These are phyloP conservation scores for Cladobotryum protrusum DNA, from an alignment of 2,329 filamentous ascomycete species.

Conservation along the genomic window DNA sequence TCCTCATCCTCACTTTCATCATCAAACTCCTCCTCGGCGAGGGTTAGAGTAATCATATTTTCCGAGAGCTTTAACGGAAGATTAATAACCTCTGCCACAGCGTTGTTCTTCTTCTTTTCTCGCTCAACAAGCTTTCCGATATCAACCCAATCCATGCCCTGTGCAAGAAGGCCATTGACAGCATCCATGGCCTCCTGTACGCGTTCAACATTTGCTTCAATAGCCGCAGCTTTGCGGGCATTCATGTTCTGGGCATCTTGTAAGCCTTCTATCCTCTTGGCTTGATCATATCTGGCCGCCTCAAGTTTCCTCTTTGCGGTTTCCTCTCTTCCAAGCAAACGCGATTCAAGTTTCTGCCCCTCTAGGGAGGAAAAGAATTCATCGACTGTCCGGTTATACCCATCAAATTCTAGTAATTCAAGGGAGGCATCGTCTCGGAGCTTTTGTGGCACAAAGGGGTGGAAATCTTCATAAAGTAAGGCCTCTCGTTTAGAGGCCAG, in stretches of 20 bases:
- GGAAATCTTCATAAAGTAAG: slow-evolving; percentile 87
- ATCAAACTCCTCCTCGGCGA: slow-evolving; percentile 64
- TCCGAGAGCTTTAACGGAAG: slow-evolving; percentile 85
- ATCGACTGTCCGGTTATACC: slow-evolving; percentile 89
- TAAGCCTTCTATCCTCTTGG: slow-evolving; percentile 75
- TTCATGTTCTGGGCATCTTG: slow-evolving; percentile 78
- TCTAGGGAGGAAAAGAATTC: slow-evolving; percentile 97
- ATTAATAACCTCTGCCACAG: slow-evolving; percentile 80
- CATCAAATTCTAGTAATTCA: slow-evolving; percentile 68
- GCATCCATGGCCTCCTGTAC: slow-evolving; percentile 91
- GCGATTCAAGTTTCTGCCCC: slow-evolving; percentile 83
- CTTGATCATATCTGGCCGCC: slow-evolving; percentile 75
- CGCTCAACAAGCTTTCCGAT: slow-evolving; percentile 82
- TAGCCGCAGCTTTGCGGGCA: slow-evolving; percentile 79
- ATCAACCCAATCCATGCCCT: slow-evolving; percentile 97
- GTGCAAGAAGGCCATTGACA: slow-evolving; percentile 81
- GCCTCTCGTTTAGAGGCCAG: slow-evolving; percentile 35
- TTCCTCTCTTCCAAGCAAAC: slow-evolving; percentile 73
- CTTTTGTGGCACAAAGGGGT: slow-evolving; percentile 81
- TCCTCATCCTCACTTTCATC: slow-evolving; percentile 51
- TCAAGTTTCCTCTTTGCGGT: slow-evolving; percentile 79
- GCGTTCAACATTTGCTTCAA: slow-evolving; percentile 82
- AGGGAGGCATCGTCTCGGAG: slow-evolving; percentile 61
- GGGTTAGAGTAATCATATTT: slow-evolving; percentile 73
- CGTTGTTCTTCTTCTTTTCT: slow-evolving; percentile 73